Evolutionary conservation across 768 basidiomycete species (phyloP).

Genomic region (Kwoniella europaea): DNA sequence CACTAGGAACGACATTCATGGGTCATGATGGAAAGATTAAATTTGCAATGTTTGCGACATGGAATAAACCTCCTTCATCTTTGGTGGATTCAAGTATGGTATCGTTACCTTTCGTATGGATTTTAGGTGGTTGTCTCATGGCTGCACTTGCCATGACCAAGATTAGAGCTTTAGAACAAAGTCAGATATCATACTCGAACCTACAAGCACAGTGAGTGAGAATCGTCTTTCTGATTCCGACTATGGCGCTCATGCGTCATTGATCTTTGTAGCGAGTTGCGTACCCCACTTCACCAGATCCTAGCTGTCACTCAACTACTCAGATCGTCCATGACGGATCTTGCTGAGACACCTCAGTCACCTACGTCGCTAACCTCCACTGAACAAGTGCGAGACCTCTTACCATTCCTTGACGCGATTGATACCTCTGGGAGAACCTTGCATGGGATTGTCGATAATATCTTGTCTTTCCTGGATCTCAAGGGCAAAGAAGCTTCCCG

Average conservation of each 20-base stretch:
- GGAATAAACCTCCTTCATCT: constrained; percentile 42
- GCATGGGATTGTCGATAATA: constrained; percentile 55
- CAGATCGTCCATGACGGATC: constrained; percentile 45
- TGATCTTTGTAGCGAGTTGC: constrained; percentile 39
- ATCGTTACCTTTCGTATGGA: constrained; percentile 41
- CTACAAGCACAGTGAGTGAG: constrained; percentile 53
- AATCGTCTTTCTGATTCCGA: too few species aligned
- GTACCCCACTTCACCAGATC: constrained; percentile 55
- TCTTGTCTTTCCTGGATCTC: constrained; percentile 53
- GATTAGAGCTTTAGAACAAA: constrained; percentile 44
- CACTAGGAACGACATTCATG: constrained; percentile 35
- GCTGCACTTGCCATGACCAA: constrained; percentile 47
- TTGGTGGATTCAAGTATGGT: constrained; percentile 38
- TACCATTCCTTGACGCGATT: constrained; percentile 53
- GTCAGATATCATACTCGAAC: constrained; percentile 52
- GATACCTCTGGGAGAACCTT: constrained; percentile 51
- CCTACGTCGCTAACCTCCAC: constrained; percentile 26
- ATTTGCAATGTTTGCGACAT: constrained; percentile 44
- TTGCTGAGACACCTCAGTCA: constrained; percentile 28
- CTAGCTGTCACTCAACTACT: constrained; percentile 50
- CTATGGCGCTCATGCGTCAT: constrained; percentile 2
- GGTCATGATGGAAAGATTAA: constrained; percentile 42
- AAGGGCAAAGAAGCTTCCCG: constrained; percentile 34
- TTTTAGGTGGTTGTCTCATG: constrained; percentile 42
- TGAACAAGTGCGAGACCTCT: constrained; percentile 47